phyloP scores from a whole-genome alignment of 2,329 filamentous ascomycete species.

The Trichophyton mentagrophytes region DNA sequence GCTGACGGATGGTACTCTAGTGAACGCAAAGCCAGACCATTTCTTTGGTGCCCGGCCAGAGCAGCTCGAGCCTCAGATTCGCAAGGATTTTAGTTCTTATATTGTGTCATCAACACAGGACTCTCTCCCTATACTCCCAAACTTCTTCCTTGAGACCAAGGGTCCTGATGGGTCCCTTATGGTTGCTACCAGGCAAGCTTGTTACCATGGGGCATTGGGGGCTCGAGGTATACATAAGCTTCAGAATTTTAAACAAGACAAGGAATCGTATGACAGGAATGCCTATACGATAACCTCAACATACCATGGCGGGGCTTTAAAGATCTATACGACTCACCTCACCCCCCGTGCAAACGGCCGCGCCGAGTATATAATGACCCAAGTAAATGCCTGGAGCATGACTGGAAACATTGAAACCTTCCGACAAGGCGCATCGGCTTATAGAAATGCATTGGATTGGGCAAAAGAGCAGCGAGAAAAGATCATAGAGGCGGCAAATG shows the following conservation, averaged over 20 bases:
- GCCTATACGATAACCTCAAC: slow-evolving; percentile 28
- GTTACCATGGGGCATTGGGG: slow-evolving; percentile 29
- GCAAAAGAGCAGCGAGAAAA: slow-evolving; percentile 26
- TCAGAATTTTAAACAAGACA: slow-evolving; percentile 24
- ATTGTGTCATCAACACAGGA: slow-evolving; percentile 21
- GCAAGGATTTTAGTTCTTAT: slow-evolving; percentile 14
- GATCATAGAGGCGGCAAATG: slow-evolving; percentile 5
- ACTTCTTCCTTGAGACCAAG: slow-evolving; percentile 34
- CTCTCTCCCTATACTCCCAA: slow-evolving; percentile 25
- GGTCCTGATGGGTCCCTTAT: slow-evolving; percentile 21
- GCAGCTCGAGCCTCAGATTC: slow-evolving; percentile 19
- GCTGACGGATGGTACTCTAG: slow-evolving; percentile 23
- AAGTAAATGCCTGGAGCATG: slow-evolving; percentile 19
- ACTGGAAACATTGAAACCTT: slow-evolving; percentile 21
- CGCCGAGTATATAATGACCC: slow-evolving; percentile 9
- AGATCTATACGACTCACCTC: slow-evolving; percentile 9
- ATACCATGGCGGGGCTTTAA: slow-evolving; percentile 6
- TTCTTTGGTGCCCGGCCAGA: slow-evolving; percentile 22
- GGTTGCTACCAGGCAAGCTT: slow-evolving; percentile 25
- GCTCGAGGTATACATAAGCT: slow-evolving; percentile 28
- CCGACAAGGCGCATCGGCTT: slow-evolving; percentile 26
- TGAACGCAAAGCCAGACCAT: slow-evolving; percentile 19
- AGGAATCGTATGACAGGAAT: slow-evolving; percentile 28
- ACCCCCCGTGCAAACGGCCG: neutral
- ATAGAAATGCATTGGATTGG: slow-evolving; percentile 30